Base-by-base conservation (phyloP, 225 moss, liverwort and hornwort genomes). In the Ulota crispa region DNA sequence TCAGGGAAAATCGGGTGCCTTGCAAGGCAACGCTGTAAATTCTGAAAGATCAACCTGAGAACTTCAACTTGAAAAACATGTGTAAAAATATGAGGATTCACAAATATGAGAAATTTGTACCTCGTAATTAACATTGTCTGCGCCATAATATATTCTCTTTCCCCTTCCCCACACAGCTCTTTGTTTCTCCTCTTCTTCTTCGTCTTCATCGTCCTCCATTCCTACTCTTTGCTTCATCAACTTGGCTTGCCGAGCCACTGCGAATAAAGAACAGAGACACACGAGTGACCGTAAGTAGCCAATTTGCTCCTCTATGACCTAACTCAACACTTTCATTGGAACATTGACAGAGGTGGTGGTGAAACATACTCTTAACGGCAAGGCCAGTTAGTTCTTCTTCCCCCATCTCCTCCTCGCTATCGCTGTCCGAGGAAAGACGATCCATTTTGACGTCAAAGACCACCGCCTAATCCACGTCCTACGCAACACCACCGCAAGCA, bases 121-220 rank as follows among this genome's bases (percentile, higher is more conserved):
- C 96, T 99, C 98, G 71, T 84, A 95, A 84, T 95, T 92, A 9
- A 95, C 91, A 84, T 89, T 95, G 61, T 99, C 98, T 30, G 95
- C 98, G 43, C 82, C 93, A 59, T 95, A 99, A 61, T 99, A 99
- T 4, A 87, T 71, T 77, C 90, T 93, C 82, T 95, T 99, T 24
- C 94, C 93, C 82, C 93, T 94, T 36, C 98, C 98, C 98, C 98
- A 99, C 43, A 85, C 95, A 39, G 87, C 81, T 42, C 73, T 75
- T 27, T 94, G 89, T 42, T 92, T 85, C 70, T 94, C 87, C 61
- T 92, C 91, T 47, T 89, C 92, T 28, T 95, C 93, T 16, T 82
- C 82, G 0, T 92, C 93, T 21, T 90, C 93, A 0, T 94, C 95
- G 21, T 92, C 93, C 76, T 90, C 91, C 52, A 94, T 86, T 59